These are phyloP conservation scores for Westerdykella sp. DNA, from an alignment of 2,329 filamentous ascomycete genomes.

Conservation along the genomic window DNA sequence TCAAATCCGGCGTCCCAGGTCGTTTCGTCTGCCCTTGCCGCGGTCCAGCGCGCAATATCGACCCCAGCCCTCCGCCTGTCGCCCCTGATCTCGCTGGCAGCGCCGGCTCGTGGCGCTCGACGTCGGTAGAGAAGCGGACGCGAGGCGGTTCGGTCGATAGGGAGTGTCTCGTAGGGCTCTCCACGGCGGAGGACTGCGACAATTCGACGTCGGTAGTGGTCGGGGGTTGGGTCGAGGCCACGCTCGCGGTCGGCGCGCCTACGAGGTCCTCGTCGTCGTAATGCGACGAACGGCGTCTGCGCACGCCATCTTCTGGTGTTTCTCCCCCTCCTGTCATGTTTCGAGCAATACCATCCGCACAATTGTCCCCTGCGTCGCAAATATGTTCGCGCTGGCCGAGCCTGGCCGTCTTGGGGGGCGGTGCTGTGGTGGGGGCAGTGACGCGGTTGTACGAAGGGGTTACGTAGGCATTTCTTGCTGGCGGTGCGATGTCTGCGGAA, in stretches of 20 bases:
- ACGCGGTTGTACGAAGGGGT: background rate
- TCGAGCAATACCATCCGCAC: background rate
- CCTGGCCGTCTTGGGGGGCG: background rate
- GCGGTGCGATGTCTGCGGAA: background rate
- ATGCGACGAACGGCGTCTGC: background rate
- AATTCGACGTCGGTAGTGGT: background rate
- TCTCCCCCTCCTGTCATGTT: background rate
- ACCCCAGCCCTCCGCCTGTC: conserved; percentile 11
- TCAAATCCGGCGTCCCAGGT: conserved; percentile 30
- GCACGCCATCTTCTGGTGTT: background rate
- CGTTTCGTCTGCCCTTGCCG: conserved; percentile 10
- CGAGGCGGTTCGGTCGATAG: conserved; percentile 25
- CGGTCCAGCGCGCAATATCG: conserved; percentile 9
- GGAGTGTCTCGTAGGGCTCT: conserved; percentile 14
- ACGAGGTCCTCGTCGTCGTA: background rate
- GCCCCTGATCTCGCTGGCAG: conserved; percentile 13
- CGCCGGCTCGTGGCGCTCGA: conserved; percentile 19
- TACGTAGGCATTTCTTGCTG: background rate
- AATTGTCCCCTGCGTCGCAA: background rate
- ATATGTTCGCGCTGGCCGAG: background rate
- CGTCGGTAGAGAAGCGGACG: conserved; percentile 35
- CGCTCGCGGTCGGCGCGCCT: background rate
- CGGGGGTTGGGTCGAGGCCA: background rate
- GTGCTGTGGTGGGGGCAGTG: background rate
- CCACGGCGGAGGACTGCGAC: conserved; percentile 12